These are phyloP conservation scores for Ramaria sp. DNA, from an alignment of 768 basidiomycete genomes.

Conservation along the genomic window DNA sequence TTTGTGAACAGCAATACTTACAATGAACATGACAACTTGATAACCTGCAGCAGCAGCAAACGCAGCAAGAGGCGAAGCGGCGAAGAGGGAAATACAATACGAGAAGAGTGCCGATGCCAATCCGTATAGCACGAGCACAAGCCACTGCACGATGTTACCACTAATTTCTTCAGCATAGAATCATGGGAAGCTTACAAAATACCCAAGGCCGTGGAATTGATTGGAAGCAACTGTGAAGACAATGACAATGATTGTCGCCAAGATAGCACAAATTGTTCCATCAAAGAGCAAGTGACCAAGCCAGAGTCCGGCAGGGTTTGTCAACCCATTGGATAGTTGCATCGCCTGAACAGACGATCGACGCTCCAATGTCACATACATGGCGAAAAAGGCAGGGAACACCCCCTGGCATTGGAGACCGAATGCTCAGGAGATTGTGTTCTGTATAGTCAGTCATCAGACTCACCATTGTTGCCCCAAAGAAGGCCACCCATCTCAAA, in stretches of 20 bases:
- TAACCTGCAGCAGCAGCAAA: conserved; percentile 66
- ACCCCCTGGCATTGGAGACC: conserved; percentile 34
- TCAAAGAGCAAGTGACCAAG: conserved; percentile 73
- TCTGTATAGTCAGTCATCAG: not conserved
- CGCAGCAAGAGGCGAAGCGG: conserved; percentile 56
- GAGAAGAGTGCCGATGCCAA: conserved; percentile 57
- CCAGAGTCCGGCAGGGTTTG: conserved; percentile 62
- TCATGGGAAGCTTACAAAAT: conserved; percentile 36
- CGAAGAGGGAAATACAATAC: conserved; percentile 51
- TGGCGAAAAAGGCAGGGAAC: conserved; percentile 71
- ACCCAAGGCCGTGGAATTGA: conserved; percentile 60
- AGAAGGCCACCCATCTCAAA: conserved; percentile 68
- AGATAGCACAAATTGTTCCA: conserved; percentile 43
- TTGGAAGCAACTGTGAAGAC: conserved; percentile 44
- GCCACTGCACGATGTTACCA: conserved; percentile 36
- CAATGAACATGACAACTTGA: conserved; percentile 61
- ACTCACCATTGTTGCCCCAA: conserved; percentile 58
- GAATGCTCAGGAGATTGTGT: not conserved
- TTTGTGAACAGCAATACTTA: conserved; percentile 25
- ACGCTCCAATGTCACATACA: conserved; percentile 68
- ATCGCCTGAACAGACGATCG: conserved; percentile 64
- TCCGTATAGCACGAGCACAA: conserved; percentile 60
- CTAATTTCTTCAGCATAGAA: conserved; percentile 1
- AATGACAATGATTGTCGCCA: conserved; percentile 53
- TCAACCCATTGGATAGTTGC: conserved; percentile 69